Base-by-base conservation (phyloP, 306 rosid species). In the Quercus parvula region DNA sequence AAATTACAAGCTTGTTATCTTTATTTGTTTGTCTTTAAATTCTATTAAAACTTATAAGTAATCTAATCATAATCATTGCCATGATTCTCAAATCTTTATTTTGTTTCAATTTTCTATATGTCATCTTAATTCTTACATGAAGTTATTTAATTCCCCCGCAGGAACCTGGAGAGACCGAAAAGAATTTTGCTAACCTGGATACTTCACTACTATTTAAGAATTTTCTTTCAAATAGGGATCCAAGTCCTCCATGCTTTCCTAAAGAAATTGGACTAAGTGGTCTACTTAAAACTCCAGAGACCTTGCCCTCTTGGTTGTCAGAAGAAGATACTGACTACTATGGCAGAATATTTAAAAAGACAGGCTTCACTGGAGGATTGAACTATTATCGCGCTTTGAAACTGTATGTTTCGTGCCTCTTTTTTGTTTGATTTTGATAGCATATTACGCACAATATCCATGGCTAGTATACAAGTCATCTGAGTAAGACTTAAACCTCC, bases 361-460 rank as follows among this genome's bases (percentile, higher is more conserved):
- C 61, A 25, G 97, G 96, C 70, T 94, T 92, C 79, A 89, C 93
- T 0, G 96, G 98, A 4, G 96, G 96, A 44, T 81, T 90, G 72
- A 94, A 92, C 83, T 92, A 89, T 54, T 92, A 94, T 75, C 91
- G 93, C 8, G 92, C 93, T 14, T 0, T 84, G 12, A 62, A 86
- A 74, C 71, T 89, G 94, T 94, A 84, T 30, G 89, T 79, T 81
- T 79, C 79, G 70, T 82, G 81, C 58, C 17, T 41, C 1, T 67
- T 33, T 1, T 28, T 30, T 22, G 63, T 24, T 7, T 33, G 9
- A 64, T 75, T 22, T 35, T 68, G 44, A 35, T 35, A 35, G 17
- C 64, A 28, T 66, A 14, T 68, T 62, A 11, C 25, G 22, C 18
- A 56, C 20, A 56, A 38, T 38, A 38, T 6, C 44, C 44, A 38